phyloP scores from a whole-genome alignment of 2,329 filamentous ascomycete genomes.

The Ascochyta koolunga region DNA sequence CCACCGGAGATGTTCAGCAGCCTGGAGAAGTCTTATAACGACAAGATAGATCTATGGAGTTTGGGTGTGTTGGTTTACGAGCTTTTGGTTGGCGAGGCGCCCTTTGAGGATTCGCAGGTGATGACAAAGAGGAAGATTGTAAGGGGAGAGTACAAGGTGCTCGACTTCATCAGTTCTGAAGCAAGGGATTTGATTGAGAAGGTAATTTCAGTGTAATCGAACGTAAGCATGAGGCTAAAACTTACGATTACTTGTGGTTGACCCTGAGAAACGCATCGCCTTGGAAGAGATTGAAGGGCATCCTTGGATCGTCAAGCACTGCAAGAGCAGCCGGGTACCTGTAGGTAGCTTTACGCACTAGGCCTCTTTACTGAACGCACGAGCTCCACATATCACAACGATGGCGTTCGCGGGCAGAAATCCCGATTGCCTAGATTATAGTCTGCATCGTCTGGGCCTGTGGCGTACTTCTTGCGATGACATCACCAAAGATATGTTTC shows the following conservation, averaged over 20 bases:
- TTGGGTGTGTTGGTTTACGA: slow-evolving; percentile 95
- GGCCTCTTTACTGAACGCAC: too few relatives aligned
- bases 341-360: too few relatives aligned
- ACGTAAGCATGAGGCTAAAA: slow-evolving; percentile 9
- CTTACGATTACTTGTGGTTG: slow-evolving; percentile 72
- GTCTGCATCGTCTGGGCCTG: too few relatives aligned
- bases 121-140: slow-evolving; percentile 94
- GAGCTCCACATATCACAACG: too few relatives aligned
- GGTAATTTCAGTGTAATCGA: slow-evolving; percentile 58
- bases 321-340: too few relatives aligned
- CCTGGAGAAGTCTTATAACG: slow-evolving; percentile 87
- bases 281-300: slow-evolving; percentile 87
- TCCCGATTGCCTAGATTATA: too few relatives aligned
- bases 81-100: slow-evolving; percentile 93
- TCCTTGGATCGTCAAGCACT: slow-evolving; percentile 98
- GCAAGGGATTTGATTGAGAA: slow-evolving; percentile 91
- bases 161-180: slow-evolving; percentile 87
- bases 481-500: too few relatives aligned
- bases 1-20: slow-evolving; percentile 96
- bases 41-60: slow-evolving; percentile 97
- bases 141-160: slow-evolving; percentile 89
- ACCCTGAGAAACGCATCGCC: slow-evolving; percentile 90
- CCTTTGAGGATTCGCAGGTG: slow-evolving; percentile 92
- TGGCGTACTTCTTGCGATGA: too few relatives aligned
- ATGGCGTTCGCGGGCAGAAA: too few relatives aligned